Conservation (phyloP, 306 rosid species). For the Vigna angularis region DNA sequence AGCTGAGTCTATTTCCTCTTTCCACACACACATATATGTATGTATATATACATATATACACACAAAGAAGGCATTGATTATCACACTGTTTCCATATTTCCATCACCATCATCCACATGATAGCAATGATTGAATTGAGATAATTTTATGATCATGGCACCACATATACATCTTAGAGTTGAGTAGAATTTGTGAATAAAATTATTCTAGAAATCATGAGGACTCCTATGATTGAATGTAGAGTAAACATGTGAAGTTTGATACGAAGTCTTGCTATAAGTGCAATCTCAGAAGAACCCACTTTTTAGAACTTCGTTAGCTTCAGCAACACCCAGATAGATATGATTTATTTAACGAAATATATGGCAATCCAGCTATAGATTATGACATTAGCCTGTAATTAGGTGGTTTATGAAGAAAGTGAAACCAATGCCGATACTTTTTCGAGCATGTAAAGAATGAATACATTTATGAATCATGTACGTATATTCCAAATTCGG, state of each 20-base stretch:
- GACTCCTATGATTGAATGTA: not conserved
- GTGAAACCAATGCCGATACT: conserved; percentile 1
- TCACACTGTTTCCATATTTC: conserved; percentile 4
- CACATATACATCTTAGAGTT: not conserved
- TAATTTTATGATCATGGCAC: not conserved
- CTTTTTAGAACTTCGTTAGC: not conserved
- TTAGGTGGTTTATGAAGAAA: not conserved
- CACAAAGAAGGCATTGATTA: not conserved
- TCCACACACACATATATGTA: too few relatives aligned
- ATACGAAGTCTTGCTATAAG: not conserved
- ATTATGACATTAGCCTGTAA: not conserved
- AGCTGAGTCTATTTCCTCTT: not conserved
- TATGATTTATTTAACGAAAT: conserved; percentile 25
- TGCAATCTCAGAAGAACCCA: conserved; percentile 10
- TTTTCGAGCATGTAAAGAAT: conserved; percentile 1
- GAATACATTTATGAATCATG: conserved; percentile 13
- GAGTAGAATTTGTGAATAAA: not conserved
- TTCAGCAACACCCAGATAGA: conserved; percentile 5
- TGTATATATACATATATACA: too few relatives aligned
- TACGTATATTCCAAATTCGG: conserved; percentile 2
- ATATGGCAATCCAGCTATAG: conserved; percentile 12
- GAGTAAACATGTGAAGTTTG: not conserved
- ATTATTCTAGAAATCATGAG: not conserved
- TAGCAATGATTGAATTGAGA: not conserved
- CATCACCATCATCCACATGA: not conserved